Base-by-base conservation (phyloP, 2,329 filamentous ascomycete genomes). In the Xylaria polymorpha region DNA sequence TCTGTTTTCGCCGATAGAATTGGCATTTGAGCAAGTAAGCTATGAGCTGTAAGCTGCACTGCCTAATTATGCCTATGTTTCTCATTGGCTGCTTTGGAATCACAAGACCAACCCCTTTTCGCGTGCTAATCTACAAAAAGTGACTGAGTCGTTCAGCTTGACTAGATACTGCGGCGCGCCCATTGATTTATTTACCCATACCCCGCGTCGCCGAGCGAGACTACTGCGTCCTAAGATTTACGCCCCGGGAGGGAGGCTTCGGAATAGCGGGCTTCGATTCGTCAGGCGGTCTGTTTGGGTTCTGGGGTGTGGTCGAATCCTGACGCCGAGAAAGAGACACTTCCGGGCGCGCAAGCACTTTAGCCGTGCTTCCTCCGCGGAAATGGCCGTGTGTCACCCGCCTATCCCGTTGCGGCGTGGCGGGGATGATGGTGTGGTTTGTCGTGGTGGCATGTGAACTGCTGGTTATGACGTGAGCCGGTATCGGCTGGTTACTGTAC, bases 401-500 rank as follows among this genome's bases (percentile, higher is more conserved):
- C 22, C 35, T 29, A n/a, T 43, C 29, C 53, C 51, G n/a, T 37
- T 39, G 60, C 56, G 55, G 50, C 22, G 66, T 56, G 51, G 39
- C 51, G 32, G 51, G 22, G 61, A 59, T 57, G 58, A 18, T 43
- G 44, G 51, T 29, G 35, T 14, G 46, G 59, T 43, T 32, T 51
- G n/a, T n/a, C 18, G 37, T 5, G 48, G 32, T 46, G 51, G 50
- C 51, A 29, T 55, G 48, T 46, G n/a, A 39, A n/a, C 10, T 55
- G 41, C 35, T n/a, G 48, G 39, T 35, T 10, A 67, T 63, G 58
- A 62, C 63, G 67, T 59, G 63, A 69, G 58, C 67, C 67, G 67
- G 62, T 22, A 39, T 57, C 67, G 67, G 67, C 51, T 22, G 3
- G 6, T 12, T 37, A 37, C 35, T 37, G 10, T 37, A 37, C 35